Evolutionary conservation across 352 stramenopile genomes (phyloP), one percentile per base, ranked within the genome.

Genomic region (Thraustotheca clavata): DNA sequence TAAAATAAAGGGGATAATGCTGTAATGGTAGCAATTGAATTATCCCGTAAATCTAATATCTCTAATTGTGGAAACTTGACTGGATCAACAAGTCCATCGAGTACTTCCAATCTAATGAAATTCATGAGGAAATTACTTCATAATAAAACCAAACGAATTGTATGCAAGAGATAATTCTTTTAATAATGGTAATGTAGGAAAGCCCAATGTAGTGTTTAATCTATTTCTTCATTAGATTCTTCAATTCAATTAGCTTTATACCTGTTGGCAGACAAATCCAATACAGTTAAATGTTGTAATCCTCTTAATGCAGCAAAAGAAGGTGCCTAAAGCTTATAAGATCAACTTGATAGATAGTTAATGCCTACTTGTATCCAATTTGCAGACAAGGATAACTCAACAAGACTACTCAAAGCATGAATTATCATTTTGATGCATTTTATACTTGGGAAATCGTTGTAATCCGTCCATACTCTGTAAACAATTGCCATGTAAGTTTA

Each of bases 191-290:
- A 93, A 34, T 24, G 80, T 72, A 7, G 83, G 79, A 40, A 93
- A 82, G 0, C 82, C 81, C 8, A 80, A 46, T 2, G 79, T 76
- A 0, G 76, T 83, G 3, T 67, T 54, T 54, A 92, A 77, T 14
- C 77, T 91, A 62, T 3, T 8, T 24, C 27, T 26, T 36, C 4
- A 34, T 48, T 24, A 46, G 27, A 59, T 59, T 33, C 36, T 26
- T 5, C 20, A 16, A 41, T 12, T 12, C n/a, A 2, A 2, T 46
- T 18, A 26, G 16, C 18, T n/a, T 11, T 24, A 26, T 43, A 88
- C 81, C 78, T 78, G 66, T 93, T 93, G 7, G 79, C 80, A 0
- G 83, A 91, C 6, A 93, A 62, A 65, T 93, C 82, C 49, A 93
- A 65, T 8, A 93, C 74, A 1, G 74, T 75, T 33, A 93, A 59